Base-by-base conservation (phyloP, 2,329 filamentous ascomycete species). In the Hymenoscyphus scutula region DNA sequence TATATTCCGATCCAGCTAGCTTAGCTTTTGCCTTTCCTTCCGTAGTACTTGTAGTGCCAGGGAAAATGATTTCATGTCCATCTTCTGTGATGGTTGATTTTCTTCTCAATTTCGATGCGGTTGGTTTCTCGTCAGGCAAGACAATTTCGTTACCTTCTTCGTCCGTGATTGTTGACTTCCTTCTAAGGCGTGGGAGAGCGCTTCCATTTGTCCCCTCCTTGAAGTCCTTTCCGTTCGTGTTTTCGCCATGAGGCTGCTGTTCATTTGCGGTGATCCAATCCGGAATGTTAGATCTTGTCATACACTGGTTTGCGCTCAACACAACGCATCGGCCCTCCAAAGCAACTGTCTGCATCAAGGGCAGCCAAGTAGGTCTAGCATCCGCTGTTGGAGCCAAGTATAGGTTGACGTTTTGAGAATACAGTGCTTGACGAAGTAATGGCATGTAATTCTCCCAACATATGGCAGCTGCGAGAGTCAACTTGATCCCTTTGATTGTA, bases 401-500 rank as follows among this genome's bases (percentile, higher is more conserved):
- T 13, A 97, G 78, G 74, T 96, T 96, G 71, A 97, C 87, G 73
- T 96, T 96, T 76, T 97, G 94, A 2, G 86, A 83, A 75, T 97
- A 98, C 41, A 97, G 81, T 17, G 86, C 83, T 74, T 96, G 90
- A 19, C 94, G 85, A 7, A 97, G 80, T 19, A 97, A 79, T 0
- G 93, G 93, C 92, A 97, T 97, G 78, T 94, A 96, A 75, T 91
- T 97, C 76, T 98, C 93, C 93, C 93, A 97, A 80, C 93, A 97
- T 68, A 98, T 96, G 3, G 92, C 94, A 2, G 90, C 87, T 0
- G 89, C 93, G 64, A 97, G 83, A 62, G 91, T 94, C 64, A 97
- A 77, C 66, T 86, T 87, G 2, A 92, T 84, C 57, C 91, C 92
- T 64, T 89, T 88, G 74, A 97, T 92, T 27, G 81, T 85, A 1